Percentiles rank a stretch among this genome's conserved stretches.
phyloP scores from a whole-genome alignment of 139 green algal genomes.

The Coelastrella sp. region DNA sequence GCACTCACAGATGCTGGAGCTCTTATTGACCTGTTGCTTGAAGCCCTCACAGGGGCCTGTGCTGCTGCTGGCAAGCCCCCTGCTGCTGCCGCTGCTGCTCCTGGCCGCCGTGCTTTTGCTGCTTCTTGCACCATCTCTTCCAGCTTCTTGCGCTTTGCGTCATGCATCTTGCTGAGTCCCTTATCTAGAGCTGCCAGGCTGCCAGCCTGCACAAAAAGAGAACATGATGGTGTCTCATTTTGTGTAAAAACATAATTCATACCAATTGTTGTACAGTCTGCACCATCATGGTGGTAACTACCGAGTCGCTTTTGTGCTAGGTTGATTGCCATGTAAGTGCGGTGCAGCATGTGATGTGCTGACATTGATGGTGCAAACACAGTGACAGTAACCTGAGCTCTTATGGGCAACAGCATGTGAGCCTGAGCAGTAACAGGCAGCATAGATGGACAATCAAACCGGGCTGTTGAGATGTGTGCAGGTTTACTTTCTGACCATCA shows the following conservation, averaged over 20 bases:
- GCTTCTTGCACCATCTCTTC: constrained; percentile 71
- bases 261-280: no score
- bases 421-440: no score
- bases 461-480: no score
- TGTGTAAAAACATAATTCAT: no score
- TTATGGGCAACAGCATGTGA: no score
- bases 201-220: constrained; percentile 53
- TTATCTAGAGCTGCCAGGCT: constrained; percentile 66
- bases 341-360: no score
- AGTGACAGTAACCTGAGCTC: no score
- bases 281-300: no score
- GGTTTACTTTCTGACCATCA: not conserved
- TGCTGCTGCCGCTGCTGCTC: constrained; percentile 19
- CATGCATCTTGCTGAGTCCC: constrained; percentile 77
- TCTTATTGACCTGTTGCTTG: not conserved
- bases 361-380: no score
- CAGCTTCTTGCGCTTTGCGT: constrained; percentile 81
- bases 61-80: not conserved
- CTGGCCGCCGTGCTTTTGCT: constrained; percentile 16
- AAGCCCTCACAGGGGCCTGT: not conserved
- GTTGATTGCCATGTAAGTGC: no score
- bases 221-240: not conserved
- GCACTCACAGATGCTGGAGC: constrained; percentile 7
- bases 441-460: no score
- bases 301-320: no score